Percentiles rank a stretch among this genome's conserved stretches.
Evolutionary conservation across 2,329 filamentous ascomycete genomes (phyloP).

Genomic region (Penicillium palitans): DNA sequence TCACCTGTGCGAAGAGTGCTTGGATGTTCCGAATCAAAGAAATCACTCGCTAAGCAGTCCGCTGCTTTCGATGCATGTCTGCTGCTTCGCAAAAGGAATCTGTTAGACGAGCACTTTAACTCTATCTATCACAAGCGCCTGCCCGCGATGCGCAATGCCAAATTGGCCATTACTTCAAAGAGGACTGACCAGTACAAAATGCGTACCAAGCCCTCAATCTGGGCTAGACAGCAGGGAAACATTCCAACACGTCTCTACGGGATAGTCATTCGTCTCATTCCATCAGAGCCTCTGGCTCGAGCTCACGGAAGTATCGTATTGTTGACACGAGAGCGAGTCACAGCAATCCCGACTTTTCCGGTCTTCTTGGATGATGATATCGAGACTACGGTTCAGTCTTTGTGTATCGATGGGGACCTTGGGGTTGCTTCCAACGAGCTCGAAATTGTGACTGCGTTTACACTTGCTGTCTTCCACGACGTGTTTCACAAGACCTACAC

Average conservation of each 20-base stretch:
- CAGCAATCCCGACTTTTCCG: slow-evolving; percentile 65
- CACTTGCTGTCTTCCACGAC: slow-evolving; percentile 73
- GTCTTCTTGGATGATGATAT: slow-evolving; percentile 69
- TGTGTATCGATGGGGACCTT: slow-evolving; percentile 43
- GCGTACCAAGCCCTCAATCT: slow-evolving; percentile 74
- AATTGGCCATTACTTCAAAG: slow-evolving; percentile 76
- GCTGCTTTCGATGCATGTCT: slow-evolving; percentile 84
- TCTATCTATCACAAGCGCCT: slow-evolving; percentile 71
- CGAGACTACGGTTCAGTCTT: slow-evolving; percentile 58
- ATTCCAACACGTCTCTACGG: slow-evolving; percentile 59
- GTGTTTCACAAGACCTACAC: slow-evolving; percentile 88
- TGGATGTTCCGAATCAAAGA: slow-evolving; percentile 66
- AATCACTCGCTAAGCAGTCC: slow-evolving; percentile 78
- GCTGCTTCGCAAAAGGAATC: slow-evolving; percentile 63
- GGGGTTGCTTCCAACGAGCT: slow-evolving; percentile 46
- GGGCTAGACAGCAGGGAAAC: slow-evolving; percentile 54
- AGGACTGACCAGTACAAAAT: slow-evolving; percentile 73
- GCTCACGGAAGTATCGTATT: slow-evolving; percentile 66
- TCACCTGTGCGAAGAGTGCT: slow-evolving; percentile 68
- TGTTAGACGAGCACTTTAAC: slow-evolving; percentile 72
- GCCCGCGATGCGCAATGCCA: slow-evolving; percentile 82
- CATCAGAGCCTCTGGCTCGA: slow-evolving; percentile 58
- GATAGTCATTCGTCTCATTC: slow-evolving; percentile 60
- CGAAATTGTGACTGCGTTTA: slow-evolving; percentile 67
- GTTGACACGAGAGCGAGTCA: slow-evolving; percentile 66